Evolutionary conservation across 2,329 filamentous ascomycete species (phyloP).

Genomic region (Aphanocladium album): DNA sequence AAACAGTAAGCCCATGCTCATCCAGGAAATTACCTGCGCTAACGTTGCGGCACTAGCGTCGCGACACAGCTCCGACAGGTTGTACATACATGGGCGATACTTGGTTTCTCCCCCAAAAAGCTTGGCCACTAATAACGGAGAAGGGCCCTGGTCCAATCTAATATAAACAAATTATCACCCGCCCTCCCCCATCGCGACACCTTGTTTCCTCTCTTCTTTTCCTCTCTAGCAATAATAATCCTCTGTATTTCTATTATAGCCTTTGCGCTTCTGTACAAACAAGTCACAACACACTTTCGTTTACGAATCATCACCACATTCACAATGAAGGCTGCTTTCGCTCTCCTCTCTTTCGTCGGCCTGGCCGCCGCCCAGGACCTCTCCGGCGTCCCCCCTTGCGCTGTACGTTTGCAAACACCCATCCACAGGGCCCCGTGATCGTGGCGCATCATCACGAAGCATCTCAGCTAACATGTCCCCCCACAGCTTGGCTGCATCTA

Average conservation of each 20-base stretch:
- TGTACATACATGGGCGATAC: slow-evolving; percentile 1
- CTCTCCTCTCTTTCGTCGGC: not conserved
- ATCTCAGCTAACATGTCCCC: too few relatives aligned
- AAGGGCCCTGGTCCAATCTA: not conserved
- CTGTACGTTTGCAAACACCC: not conserved
- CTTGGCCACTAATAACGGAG: too few relatives aligned
- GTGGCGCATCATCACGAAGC: not conserved
- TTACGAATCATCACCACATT: not conserved
- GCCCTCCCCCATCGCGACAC: too few relatives aligned
- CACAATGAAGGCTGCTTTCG: not conserved
- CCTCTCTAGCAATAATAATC: not conserved
- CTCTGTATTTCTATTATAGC: not conserved
- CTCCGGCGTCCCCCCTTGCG: not conserved
- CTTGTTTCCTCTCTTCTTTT: not conserved
- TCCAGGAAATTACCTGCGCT: not conserved
- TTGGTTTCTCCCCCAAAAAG: not conserved
- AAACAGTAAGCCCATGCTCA: not conserved
- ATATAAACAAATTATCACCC: not conserved
- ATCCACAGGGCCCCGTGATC: too few relatives aligned
- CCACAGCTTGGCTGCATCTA: slow-evolving; percentile 3
- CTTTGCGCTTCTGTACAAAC: not conserved
- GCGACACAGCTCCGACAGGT: not conserved
- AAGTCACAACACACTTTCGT: not conserved
- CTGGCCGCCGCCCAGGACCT: not conserved
- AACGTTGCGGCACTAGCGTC: not conserved